Conservation (phyloP, 257 asterid genomes). For the Nemophila menziesii region DNA sequence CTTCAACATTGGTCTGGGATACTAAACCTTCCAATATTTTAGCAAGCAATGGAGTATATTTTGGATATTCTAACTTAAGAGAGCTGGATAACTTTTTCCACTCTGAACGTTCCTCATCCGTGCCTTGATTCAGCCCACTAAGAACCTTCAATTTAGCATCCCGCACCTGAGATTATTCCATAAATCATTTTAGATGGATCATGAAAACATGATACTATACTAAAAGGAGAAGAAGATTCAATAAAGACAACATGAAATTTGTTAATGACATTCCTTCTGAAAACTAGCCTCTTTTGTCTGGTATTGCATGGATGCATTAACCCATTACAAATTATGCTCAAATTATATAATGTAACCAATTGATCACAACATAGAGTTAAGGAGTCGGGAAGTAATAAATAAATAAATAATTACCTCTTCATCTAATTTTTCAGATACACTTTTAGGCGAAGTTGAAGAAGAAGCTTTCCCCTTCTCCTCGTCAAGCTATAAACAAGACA, state of each 20-base stretch:
- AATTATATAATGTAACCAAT: background rate
- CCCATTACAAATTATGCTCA: background rate
- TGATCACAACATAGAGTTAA: background rate
- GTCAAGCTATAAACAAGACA: constrained; percentile 35
- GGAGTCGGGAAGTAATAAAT: background rate
- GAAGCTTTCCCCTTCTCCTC: constrained; percentile 63
- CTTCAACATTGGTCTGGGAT: constrained; percentile 44
- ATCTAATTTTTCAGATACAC: constrained; percentile 56
- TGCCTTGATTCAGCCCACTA: constrained; percentile 52
- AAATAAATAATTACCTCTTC: constrained; percentile 52
- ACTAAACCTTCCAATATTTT: constrained; percentile 74
- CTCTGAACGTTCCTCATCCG: constrained; percentile 61
- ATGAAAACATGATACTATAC: background rate
- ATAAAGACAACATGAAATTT: too few relatives aligned
- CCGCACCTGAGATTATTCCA: constrained; percentile 42
- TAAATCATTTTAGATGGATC: background rate
- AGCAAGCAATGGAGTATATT: constrained; percentile 82
- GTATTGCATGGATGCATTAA: background rate
- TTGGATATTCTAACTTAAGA: constrained; percentile 83
- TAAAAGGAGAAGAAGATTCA: background rate
- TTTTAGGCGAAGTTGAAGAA: constrained; percentile 45
- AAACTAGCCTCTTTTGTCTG: too few relatives aligned
- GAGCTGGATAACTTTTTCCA: constrained; percentile 66
- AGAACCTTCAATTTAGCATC: constrained; percentile 85
- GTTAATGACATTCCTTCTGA: too few relatives aligned